Conservation (phyloP, 75 land plant genomes). For the Ceratopteris richardii region DNA sequence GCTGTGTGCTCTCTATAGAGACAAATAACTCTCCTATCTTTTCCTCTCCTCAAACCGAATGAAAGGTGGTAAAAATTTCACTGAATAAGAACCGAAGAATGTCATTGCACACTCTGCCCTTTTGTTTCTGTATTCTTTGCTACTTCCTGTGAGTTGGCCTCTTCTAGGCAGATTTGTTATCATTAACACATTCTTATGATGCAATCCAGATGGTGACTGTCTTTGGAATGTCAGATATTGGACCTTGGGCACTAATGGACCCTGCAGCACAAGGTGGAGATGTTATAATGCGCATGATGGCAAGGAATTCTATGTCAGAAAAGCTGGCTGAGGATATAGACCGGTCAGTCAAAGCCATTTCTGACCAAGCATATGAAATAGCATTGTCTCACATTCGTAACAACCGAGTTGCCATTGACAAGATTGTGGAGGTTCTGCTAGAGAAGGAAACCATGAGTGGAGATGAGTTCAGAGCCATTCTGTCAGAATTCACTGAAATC, state of each 20-base stretch:
- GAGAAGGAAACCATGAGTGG: conserved; percentile 93
- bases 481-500: conserved; percentile 80
- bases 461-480: conserved; percentile 84
- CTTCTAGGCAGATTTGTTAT: too few species aligned
- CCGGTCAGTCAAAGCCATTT: conserved; percentile 64
- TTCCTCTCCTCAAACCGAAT: too few species aligned
- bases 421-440: conserved; percentile 90
- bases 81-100: too few species aligned
- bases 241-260: conserved; percentile 98
- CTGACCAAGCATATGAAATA: conserved; percentile 81
- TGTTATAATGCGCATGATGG: conserved; percentile 99
- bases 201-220: conserved; percentile 97
- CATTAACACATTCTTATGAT: too few species aligned
- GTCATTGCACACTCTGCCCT: too few species aligned
- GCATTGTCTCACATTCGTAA: conserved; percentile 75
- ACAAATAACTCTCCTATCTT: too few species aligned
- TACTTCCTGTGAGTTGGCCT: too few species aligned
- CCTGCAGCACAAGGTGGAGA: conserved; percentile 68
- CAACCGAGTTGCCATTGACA: conserved; percentile 96
- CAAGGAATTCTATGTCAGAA: conserved; percentile 97
- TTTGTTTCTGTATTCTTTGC: too few species aligned
- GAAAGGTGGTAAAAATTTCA: too few species aligned
- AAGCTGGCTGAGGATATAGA: conserved; percentile 95
- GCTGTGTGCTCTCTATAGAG: too few species aligned
- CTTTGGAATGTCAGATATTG: conserved; percentile 97